These are phyloP conservation scores for Eimeria falciformis DNA, from an alignment of 169 alveolate genomes.

Conservation along the genomic window DNA sequence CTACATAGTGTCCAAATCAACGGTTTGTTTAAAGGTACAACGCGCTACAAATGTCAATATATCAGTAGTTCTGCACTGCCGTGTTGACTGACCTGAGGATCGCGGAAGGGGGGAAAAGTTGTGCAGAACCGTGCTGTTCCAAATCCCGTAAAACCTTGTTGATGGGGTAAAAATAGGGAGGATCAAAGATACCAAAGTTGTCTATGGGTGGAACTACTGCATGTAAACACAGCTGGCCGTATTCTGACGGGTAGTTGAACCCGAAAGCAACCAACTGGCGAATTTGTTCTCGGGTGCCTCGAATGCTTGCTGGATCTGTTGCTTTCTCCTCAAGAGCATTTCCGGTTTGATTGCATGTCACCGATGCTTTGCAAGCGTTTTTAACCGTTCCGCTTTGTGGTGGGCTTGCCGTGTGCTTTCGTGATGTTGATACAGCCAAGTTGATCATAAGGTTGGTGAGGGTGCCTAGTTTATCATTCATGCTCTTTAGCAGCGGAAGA, in stretches of 20 bases:
- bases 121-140: slow-evolving; percentile 9
- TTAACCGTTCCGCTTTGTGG: background rate
- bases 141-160: slow-evolving; percentile 51
- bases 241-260: slow-evolving; percentile 64
- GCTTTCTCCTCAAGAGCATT: background rate
- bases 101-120: background rate
- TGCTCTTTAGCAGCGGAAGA: slow-evolving; percentile 12
- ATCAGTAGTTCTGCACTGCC: no score
- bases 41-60: no score
- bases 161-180: slow-evolving; percentile 56
- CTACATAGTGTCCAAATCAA: no score
- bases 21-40: no score
- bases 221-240: slow-evolving; percentile 61
- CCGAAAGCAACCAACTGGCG: slow-evolving; percentile 19
- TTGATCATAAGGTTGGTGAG: background rate
- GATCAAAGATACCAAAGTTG: slow-evolving; percentile 11
- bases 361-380: background rate
- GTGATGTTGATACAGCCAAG: background rate
- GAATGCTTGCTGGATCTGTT: background rate
- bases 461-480: background rate
- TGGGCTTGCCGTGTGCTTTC: background rate
- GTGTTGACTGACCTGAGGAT: background rate
- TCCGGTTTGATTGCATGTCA: background rate
- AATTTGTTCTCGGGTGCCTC: background rate
- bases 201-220: slow-evolving; percentile 47